These are phyloP conservation scores for Saprolegnia parasitica DNA, from an alignment of 352 stramenopile species.

Conservation along the genomic window DNA sequence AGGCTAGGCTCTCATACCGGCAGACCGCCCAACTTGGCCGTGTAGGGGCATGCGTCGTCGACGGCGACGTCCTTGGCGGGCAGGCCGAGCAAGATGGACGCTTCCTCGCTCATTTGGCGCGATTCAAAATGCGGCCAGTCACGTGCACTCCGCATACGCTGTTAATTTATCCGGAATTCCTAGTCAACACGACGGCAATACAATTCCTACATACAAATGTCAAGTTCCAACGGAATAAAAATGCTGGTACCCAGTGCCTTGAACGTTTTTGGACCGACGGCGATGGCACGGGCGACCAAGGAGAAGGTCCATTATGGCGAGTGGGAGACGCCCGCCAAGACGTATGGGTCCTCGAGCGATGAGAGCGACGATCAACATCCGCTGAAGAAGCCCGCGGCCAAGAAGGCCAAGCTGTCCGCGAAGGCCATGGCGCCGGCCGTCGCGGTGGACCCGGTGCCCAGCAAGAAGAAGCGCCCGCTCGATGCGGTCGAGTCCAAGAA, in stretches of 20 bases:
- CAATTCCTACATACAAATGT: background rate
- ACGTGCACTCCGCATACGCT: background rate
- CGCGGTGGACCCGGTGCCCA: background rate
- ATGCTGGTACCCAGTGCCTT: too few species aligned
- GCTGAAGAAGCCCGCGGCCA: background rate
- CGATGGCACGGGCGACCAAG: background rate
- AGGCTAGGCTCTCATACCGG: conserved; percentile 37
- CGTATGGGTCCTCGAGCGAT: background rate
- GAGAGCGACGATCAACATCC: background rate
- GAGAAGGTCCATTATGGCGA: conserved; percentile 1
- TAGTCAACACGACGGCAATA: background rate
- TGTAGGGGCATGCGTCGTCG: conserved; percentile 57
- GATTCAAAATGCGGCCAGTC: conserved; percentile 17
- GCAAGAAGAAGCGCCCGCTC: conserved; percentile 7
- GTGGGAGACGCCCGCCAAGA: background rate
- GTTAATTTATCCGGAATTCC: conserved; percentile 1
- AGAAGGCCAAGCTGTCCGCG: background rate
- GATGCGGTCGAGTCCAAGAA: background rate
- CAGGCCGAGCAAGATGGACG: conserved; percentile 59
- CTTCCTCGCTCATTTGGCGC: conserved; percentile 48
- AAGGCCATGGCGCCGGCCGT: too few species aligned
- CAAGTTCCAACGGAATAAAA: background rate
- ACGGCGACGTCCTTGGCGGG: conserved; percentile 63
- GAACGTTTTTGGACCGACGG: background rate
- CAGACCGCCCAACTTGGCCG: conserved; percentile 74